A percentile compares a stretch with the other conserved stretches of the same genome.
Conservation (phyloP, 768 basidiomycete species). For the Cyclocybe cylindracea region DNA sequence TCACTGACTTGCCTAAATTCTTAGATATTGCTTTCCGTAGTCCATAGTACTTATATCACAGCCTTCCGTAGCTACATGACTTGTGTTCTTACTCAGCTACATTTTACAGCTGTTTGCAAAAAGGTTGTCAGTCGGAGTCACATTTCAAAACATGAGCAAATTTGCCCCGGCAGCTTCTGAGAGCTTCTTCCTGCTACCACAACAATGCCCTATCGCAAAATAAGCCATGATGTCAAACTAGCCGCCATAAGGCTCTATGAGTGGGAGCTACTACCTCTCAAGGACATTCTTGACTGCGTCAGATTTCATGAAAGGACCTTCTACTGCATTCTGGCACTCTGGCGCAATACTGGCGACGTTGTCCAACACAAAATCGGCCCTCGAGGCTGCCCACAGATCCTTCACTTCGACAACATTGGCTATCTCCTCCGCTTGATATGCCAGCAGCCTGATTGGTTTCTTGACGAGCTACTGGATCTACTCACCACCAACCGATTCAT, state of each 20-base stretch:
- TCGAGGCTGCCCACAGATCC: conserved; percentile 18
- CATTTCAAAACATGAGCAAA: conserved; percentile 1
- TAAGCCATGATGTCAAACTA: conserved; percentile 26
- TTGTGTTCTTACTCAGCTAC: no score
- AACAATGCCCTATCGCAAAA: conserved; percentile 20
- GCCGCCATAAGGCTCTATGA: conserved; percentile 27
- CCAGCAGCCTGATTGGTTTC: conserved; percentile 25
- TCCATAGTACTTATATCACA: no score
- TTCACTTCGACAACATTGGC: conserved; percentile 27
- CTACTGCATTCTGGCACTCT: conserved; percentile 20
- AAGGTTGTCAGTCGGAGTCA: conserved; percentile 3
- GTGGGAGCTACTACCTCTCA: conserved; percentile 12
- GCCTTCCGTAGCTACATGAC: no score
- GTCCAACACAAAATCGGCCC: conserved; percentile 3
- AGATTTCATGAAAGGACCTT: conserved; percentile 20
- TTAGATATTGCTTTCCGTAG: no score
- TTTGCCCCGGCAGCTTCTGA: not conserved
- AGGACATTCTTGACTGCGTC: conserved; percentile 21
- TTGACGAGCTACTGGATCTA: conserved; percentile 26
- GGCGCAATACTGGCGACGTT: conserved; percentile 27
- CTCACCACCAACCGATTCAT: conserved; percentile 27
- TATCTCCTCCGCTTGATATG: not conserved
- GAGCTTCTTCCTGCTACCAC: not conserved
- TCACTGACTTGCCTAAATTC: no score
- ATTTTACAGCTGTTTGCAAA: no score